These are phyloP conservation scores for Boletus patriciae DNA, from an alignment of 768 basidiomycete species.

Conservation along the genomic window DNA sequence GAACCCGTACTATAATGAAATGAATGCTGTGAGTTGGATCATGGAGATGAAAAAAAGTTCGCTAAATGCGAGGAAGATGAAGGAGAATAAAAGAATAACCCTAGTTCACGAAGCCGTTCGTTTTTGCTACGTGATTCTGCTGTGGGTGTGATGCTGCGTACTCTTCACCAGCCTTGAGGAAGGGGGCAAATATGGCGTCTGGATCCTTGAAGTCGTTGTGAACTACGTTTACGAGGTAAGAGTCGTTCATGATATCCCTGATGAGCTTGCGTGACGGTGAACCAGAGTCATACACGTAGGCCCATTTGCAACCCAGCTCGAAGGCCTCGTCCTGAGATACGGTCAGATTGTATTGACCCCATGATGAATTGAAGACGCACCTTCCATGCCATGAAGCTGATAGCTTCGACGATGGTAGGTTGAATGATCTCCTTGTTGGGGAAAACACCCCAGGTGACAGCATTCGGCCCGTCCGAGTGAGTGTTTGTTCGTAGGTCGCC, in stretches of 20 bases:
- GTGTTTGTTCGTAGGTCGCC: conserved; percentile 96
- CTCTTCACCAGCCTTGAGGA: conserved; percentile 74
- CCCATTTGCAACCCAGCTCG: conserved; percentile 91
- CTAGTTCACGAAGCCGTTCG: conserved; percentile 41
- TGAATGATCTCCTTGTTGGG: conserved; percentile 95
- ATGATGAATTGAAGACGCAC: conserved; percentile 37
- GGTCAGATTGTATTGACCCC: not conserved
- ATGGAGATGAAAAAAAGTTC: not conserved
- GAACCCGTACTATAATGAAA: conserved; percentile 65
- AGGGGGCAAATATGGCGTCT: conserved; percentile 83
- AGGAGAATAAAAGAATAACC: not conserved
- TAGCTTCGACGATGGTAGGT: conserved; percentile 94
- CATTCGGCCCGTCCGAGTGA: conserved; percentile 92
- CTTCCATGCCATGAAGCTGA: conserved; percentile 99
- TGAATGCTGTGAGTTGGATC: conserved; percentile 33
- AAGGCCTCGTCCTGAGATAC: conserved; percentile 84
- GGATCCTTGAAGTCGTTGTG: conserved; percentile 92
- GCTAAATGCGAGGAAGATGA: conserved; percentile 1
- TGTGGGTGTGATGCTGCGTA: conserved; percentile 43
- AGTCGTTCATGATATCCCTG: conserved; percentile 73
- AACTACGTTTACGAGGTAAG: conserved; percentile 90
- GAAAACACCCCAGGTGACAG: conserved; percentile 99
- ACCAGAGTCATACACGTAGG: conserved; percentile 75
- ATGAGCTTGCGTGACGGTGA: conserved; percentile 77
- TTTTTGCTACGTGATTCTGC: conserved; percentile 26